phyloP scores from a whole-genome alignment of 2,329 filamentous ascomycete species.

The Penicillium olsonii region DNA sequence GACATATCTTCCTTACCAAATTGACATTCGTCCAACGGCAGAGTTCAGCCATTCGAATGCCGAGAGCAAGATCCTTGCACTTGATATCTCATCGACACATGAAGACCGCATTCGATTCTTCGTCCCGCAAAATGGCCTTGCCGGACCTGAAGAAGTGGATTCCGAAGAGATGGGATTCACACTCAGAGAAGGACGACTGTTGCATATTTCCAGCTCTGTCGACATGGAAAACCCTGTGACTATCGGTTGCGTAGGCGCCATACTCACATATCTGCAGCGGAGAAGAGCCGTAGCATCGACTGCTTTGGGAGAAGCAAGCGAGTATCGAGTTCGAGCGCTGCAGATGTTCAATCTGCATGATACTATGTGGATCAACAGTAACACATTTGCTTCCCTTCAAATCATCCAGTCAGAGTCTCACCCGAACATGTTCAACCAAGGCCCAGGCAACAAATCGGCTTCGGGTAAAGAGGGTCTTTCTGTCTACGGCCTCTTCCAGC shows the following conservation, averaged over 20 bases:
- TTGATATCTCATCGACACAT: conserved; percentile 55
- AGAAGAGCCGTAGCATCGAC: conserved; percentile 64
- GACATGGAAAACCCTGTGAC: conserved; percentile 74
- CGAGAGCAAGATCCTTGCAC: conserved; percentile 63
- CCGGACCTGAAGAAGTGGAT: conserved; percentile 43
- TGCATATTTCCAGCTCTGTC: conserved; percentile 69
- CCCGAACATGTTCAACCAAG: conserved; percentile 77
- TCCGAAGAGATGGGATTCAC: conserved; percentile 48
- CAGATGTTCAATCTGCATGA: conserved; percentile 72
- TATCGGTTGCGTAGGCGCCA: conserved; percentile 82
- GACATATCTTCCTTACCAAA: conserved; percentile 58
- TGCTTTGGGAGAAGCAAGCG: neutral
- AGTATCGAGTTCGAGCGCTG: conserved; percentile 63
- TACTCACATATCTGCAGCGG: conserved; percentile 76
- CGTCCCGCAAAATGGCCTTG: conserved; percentile 60
- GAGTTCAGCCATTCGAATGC: conserved; percentile 73
- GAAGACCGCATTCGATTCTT: conserved; percentile 57
- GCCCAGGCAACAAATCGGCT: conserved; percentile 60
- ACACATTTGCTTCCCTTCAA: conserved; percentile 80
- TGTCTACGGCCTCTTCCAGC: conserved; percentile 78
- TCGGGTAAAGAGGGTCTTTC: conserved; percentile 80
- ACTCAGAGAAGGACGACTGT: conserved; percentile 63
- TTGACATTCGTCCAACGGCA: conserved; percentile 68
- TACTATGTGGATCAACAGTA: conserved; percentile 74
- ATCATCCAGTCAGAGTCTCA: conserved; percentile 81